Percentiles rank a stretch among this genome's conserved stretches.
Conservation (phyloP, 2,329 filamentous ascomycete species). For the Corynespora cassiicola region DNA sequence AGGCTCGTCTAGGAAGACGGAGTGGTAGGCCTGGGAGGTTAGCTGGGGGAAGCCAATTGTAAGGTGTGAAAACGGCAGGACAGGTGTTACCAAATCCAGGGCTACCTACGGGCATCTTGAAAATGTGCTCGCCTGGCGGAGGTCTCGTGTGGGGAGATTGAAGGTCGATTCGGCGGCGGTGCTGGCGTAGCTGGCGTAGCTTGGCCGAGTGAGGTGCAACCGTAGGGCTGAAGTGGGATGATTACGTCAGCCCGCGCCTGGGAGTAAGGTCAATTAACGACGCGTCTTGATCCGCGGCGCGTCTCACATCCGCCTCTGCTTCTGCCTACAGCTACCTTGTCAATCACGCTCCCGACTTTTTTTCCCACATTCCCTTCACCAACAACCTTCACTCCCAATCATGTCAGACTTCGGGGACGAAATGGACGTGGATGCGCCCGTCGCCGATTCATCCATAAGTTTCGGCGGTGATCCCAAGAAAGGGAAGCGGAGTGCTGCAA, state of each 20-base stretch:
- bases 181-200: conserved; percentile 29
- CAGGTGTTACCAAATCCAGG: neutral
- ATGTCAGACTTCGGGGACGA: conserved; percentile 67
- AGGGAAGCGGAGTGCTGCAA: conserved; percentile 90
- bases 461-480: conserved; percentile 83
- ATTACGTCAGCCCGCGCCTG: conserved; percentile 15
- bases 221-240: conserved; percentile 40
- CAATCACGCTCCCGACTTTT: neutral
- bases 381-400: conserved; percentile 20
- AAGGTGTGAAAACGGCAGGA: neutral
- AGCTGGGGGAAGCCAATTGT: too few relatives aligned
- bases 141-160: conserved; percentile 20
- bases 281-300: conserved; percentile 37
- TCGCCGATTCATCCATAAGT: conserved; percentile 58
- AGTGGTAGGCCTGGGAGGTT: conserved; percentile 86
- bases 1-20: conserved; percentile 87
- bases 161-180: conserved; percentile 32
- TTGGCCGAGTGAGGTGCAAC: conserved; percentile 30
- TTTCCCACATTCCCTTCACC: neutral
- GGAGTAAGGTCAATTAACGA: conserved; percentile 38
- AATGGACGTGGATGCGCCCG: conserved; percentile 71
- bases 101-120: conserved; percentile 56
- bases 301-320: too few relatives aligned
- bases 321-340: neutral
- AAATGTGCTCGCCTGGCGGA: conserved; percentile 21